Evolutionary conservation across 257 asterid species (phyloP), one percentile per base, ranked within the genome.

Genomic region (Linaria vulgaris): DNA sequence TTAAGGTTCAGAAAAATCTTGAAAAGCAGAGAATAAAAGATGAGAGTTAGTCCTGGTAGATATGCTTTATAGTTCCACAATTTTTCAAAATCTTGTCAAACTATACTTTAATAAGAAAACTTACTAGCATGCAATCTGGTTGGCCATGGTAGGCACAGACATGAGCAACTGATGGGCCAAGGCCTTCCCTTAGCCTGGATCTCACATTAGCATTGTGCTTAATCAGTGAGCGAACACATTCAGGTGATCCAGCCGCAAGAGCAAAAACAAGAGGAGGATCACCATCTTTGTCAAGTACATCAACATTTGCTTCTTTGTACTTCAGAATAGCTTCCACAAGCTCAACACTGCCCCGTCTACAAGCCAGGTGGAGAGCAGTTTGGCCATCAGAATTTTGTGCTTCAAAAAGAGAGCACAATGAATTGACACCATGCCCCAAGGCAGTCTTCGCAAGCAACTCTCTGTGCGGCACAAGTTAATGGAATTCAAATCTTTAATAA

Each of bases 141-240:
- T 94, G 99, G 55, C 99, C 99, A 80, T 94, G 97, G 82, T 85
- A 87, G 73, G 99, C 99, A 78, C 97, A 94, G 63, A 94, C 99
- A 78, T 83, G 97, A 76, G 99, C 96, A 76, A 94, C 91, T 39
- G 99, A 94, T 46, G 97, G 96, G 67, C 99, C 99, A 79, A 85
- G 86, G 71, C 99, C 99, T 74, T 87, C 96, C 83, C 97, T 87
- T 75, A 94, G 79, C 74, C 88, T 82, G 58, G 97, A 89, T 67
- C 83, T 83, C 69, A 94, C 99, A 75, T 94, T 87, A 59, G 99
- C 95, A 62, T 84, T 72, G 75, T 76, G 79, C 64, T 75, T 74
- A 79, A 94, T 87, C 75, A 94, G 99, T 41, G 94, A 90, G 57
- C 74, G 85, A 30, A 94, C 99, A 67, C 99, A 94, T 74, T 94